Conservation (phyloP, 345 rosid species). For the Brassica napus region Da-Ae NC_063445.1:16056501-16057000, state of each 20-base stretch:
- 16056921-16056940: constrained; percentile 42
- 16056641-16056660: constrained; percentile 45
- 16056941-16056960: constrained; percentile 45
- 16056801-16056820: constrained; percentile 78
- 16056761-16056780: constrained; percentile 71
- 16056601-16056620: constrained; percentile 66
- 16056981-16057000: constrained; percentile 34
- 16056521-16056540: constrained; percentile 57
- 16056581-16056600: constrained; percentile 51
- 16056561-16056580: constrained; percentile 37
- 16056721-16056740: constrained; percentile 49
- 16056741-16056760: constrained; percentile 46
- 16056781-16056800: constrained; percentile 63
- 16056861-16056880: constrained; percentile 36
- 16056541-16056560: constrained; percentile 44
- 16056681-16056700: constrained; percentile 75
- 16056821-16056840: constrained; percentile 81
- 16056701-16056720: constrained; percentile 51
- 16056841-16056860: constrained; percentile 57
- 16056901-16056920: constrained; percentile 45
- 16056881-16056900: constrained; percentile 14
- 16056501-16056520: constrained; percentile 63
- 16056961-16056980: constrained; percentile 25
- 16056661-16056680: constrained; percentile 44
- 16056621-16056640: constrained; percentile 49